These are phyloP conservation scores for Candida orba DNA, from an alignment of 805 yeast species.

Conservation along the genomic window DNA sequence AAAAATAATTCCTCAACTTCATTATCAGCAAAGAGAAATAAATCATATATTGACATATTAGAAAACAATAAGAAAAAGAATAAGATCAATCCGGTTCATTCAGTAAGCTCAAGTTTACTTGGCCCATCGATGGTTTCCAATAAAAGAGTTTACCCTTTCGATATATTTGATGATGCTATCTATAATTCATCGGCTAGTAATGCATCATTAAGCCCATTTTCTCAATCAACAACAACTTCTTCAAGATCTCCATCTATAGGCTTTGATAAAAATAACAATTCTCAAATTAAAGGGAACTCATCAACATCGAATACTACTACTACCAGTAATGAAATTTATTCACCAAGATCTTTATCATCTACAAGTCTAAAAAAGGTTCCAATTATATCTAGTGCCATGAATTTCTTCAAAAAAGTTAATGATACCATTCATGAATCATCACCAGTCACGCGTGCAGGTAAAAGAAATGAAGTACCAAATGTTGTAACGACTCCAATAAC, in stretches of 20 bases:
- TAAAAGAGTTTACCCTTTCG: constrained; percentile 49
- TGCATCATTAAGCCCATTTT: not conserved
- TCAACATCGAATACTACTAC: constrained; percentile 9
- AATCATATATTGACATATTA: constrained; percentile 3
- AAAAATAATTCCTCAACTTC: not conserved
- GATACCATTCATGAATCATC: not conserved
- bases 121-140: constrained; percentile 7
- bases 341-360: too few relatives aligned
- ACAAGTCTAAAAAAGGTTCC: constrained; percentile 13
- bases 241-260: too few relatives aligned
- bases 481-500: not conserved
- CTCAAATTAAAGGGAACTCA: not conserved
- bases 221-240: too few relatives aligned
- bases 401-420: constrained; percentile 18
- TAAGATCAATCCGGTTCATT: constrained; percentile 11
- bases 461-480: constrained; percentile 4
- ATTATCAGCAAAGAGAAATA: constrained; percentile 2
- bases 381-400: constrained; percentile 17
- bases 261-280: too few relatives aligned
- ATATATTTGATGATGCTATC: constrained; percentile 59
- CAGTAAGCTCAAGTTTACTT: not conserved
- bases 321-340: too few relatives aligned
- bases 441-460: too few relatives aligned
- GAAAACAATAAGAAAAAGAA: constrained; percentile 5
- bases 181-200: constrained; percentile 24